Conservation (phyloP, 208 protist species). For the Spongospora subterranea region DNA sequence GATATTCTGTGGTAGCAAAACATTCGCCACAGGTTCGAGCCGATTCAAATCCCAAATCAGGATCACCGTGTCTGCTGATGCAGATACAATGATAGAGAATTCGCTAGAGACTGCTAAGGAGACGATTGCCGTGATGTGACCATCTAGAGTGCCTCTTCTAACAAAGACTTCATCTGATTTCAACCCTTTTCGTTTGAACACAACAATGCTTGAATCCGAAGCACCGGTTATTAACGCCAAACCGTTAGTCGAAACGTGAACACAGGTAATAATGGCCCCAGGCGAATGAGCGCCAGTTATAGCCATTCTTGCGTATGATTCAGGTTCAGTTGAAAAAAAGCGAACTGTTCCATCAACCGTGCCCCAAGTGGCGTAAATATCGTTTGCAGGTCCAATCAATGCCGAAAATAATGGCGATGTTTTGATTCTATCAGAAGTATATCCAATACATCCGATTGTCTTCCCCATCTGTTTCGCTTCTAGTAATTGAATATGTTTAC, state of each 20-base stretch:
- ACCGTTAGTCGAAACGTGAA: slow-evolving; percentile 9
- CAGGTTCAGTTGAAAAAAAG: background rate
- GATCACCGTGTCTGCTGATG: background rate
- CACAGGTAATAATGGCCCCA: background rate
- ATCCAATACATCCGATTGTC: background rate
- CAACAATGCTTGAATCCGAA: background rate
- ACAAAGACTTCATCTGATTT: background rate
- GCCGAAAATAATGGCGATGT: background rate
- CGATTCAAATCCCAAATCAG: slow-evolving; percentile 45
- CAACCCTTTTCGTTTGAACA: background rate
- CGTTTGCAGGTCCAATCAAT: background rate
- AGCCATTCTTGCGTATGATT: background rate
- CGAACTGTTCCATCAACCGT: slow-evolving; percentile 29
- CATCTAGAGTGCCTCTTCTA: background rate
- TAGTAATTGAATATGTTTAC: background rate
- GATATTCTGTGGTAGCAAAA: background rate
- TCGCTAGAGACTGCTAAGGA: background rate
- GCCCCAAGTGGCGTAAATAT: background rate
- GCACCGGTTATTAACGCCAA: background rate
- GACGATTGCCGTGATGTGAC: background rate
- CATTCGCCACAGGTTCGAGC: background rate
- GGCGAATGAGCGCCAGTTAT: background rate
- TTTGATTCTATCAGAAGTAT: background rate
- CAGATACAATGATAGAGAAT: slow-evolving; percentile 35
- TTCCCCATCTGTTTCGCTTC: background rate